Base-by-base conservation (phyloP, 2,329 filamentous ascomycete species). In the Exophiala bonariae region DNA sequence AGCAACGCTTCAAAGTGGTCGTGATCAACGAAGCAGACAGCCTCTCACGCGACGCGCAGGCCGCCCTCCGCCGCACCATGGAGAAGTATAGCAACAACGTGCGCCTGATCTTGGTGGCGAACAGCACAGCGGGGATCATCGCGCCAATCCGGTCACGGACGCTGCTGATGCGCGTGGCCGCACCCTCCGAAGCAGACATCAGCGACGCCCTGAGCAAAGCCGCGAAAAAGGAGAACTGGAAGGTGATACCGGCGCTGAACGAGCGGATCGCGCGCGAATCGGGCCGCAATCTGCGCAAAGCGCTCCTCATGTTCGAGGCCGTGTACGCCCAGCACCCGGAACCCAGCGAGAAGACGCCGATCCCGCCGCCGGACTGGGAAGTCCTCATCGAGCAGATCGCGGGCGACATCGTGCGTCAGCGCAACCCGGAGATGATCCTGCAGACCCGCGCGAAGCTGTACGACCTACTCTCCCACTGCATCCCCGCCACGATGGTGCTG, bases 1-100 rank as follows among this genome's bases (percentile, higher is more conserved):
- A 83, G 66, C 93, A 99, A 67, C 81, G 85, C 35, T 99, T 99
- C 80, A 99, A 99, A 72, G 91, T 99, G 1, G 93, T 99, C 1
- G 92, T 99, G 28, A 97, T 99, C 77, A 99, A 99, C 62, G 93
- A 99, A 75, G 93, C 93, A 6, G 95, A 99, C 65, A 88, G 96
- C 63, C 78, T 99, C 56, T 93, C 86, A 3, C 78, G 93, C 55
- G 93, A 99, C 76, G 93, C 93, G 3, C 93, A 99, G 71, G 93
- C 95, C 0, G 95, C 95, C 23, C 74, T 99, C 63, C 82, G 93
- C 67, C 79, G 93, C 54, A 99, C 93, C 0, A 99, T 99, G 93
- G 93, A 99, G 73, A 99, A 99, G 70, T 99, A 99, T 76, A 95
- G 88, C 62, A 91, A 92, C 11, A 99, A 99, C 66, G 63, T 99